phyloP scores from a whole-genome alignment of 768 basidiomycete species.

The Boletus edulis region DNA sequence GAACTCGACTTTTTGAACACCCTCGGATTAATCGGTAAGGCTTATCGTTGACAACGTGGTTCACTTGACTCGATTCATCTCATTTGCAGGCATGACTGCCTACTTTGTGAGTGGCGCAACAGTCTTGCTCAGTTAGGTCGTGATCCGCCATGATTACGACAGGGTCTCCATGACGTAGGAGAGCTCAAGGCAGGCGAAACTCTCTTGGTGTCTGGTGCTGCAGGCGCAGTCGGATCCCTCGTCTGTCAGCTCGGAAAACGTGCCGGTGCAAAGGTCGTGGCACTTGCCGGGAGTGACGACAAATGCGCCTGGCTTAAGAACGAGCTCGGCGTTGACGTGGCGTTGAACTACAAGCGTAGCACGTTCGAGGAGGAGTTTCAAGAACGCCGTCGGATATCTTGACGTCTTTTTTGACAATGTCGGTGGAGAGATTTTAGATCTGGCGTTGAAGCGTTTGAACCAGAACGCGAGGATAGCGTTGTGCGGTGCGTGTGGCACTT shows the following conservation, averaged over 20 bases:
- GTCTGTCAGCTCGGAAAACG: slow-evolving; percentile 84
- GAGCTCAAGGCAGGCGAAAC: slow-evolving; percentile 81
- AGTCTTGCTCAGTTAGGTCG: background rate
- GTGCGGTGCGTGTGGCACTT: slow-evolving; percentile 65
- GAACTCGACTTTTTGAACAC: slow-evolving; percentile 79
- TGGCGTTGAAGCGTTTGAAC: slow-evolving; percentile 72
- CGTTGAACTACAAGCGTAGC: slow-evolving; percentile 83
- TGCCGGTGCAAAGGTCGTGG: slow-evolving; percentile 78
- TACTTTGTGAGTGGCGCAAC: slow-evolving; percentile 63
- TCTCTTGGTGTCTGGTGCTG: slow-evolving; percentile 86
- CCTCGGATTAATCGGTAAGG: slow-evolving; percentile 69
- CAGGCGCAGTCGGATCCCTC: slow-evolving; percentile 84
- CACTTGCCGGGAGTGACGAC: slow-evolving; percentile 79
- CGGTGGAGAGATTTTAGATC: slow-evolving; percentile 77
- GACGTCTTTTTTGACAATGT: slow-evolving; percentile 88
- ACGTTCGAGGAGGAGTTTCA: slow-evolving; percentile 73
- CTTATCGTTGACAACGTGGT: background rate
- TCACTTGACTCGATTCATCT: background rate
- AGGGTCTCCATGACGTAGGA: slow-evolving; percentile 84
- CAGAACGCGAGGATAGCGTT: slow-evolving; percentile 73
- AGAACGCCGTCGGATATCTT: slow-evolving; percentile 64
- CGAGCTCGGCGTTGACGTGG: slow-evolving; percentile 79
- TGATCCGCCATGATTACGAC: slow-evolving; percentile 1
- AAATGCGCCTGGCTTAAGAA: slow-evolving; percentile 86
- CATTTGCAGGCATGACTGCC: slow-evolving; percentile 71